Base-by-base conservation (phyloP, 2,329 filamentous ascomycete genomes). In the Aspergillus cejpii region DNA sequence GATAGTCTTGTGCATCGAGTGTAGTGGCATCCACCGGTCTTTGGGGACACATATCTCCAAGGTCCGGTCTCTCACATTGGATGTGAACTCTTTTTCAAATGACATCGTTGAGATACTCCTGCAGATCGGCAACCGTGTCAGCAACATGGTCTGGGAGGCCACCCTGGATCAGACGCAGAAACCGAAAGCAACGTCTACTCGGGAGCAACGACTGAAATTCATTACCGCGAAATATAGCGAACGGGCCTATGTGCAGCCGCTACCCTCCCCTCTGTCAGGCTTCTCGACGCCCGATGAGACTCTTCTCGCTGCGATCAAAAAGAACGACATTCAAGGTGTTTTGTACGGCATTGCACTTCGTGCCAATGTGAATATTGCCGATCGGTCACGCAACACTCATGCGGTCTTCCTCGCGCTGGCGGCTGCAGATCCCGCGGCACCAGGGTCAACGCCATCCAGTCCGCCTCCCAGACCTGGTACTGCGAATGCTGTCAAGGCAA, bases 1-100 rank as follows among this genome's bases (percentile, higher is more conserved):
- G 37, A 95, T 98, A 48, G 84, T 98, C 43, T 78, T 98, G 15
- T 98, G 92, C 70, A 96, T 96, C 63, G 91, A 98, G 67, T 98
- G 92, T 69, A 95, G 90, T 63, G 92, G 92, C 51, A 96, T 98
- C 50, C 92, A 98, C 67, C 83, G 92, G 33, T 97, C 91, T 1
- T 77, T 98, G 3, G 92, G 92, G 10, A 98, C 92, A 1, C 92
- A 98, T 66, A 96, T 98, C 61, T 95, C 89, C 67, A 98, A 98
- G 71, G 82, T 98, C 31, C 85, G 92, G 43, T 97, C 92, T 10
- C 77, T 98, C 33, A 98, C 92, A 0, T 77, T 98, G 33, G 92
- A 98, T 63, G 94, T 94, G 54, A 90, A 87, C 43, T 96, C 90
- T 0, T 98, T 98, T 65, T 97, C 92, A 3, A 84, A 87, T 57